Percentiles rank a stretch among this genome's conserved stretches.
These are phyloP conservation scores for Yarrowia sp. DNA, from an alignment of 805 yeast species.

Conservation along the genomic window DNA sequence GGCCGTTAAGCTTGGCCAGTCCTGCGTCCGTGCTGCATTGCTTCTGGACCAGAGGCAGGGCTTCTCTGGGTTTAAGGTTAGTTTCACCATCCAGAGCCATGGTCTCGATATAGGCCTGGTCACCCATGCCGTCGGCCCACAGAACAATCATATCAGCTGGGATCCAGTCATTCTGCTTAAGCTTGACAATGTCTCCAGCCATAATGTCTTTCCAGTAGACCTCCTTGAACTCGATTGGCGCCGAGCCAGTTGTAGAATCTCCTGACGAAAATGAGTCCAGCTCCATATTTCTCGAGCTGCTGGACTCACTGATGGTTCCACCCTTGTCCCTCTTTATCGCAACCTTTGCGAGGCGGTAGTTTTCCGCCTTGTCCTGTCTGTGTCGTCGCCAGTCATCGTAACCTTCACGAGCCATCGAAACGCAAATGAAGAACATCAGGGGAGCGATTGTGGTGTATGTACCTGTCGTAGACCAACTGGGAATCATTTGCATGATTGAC, in stretches of 20 bases:
- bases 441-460: slow-evolving; percentile 92
- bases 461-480: slow-evolving; percentile 97
- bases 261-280: not conserved
- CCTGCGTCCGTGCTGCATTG: slow-evolving; percentile 48
- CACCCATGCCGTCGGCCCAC: slow-evolving; percentile 57
- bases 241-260: not conserved
- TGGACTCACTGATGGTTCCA: not conserved
- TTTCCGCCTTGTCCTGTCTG: slow-evolving; percentile 78
- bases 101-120: slow-evolving; percentile 75
- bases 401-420: slow-evolving; percentile 89
- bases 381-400: slow-evolving; percentile 90
- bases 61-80: slow-evolving; percentile 69
- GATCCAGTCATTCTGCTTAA: slow-evolving; percentile 81
- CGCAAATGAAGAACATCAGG: slow-evolving; percentile 74
- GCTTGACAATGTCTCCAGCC: slow-evolving; percentile 82
- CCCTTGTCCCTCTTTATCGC: slow-evolving; percentile 33
- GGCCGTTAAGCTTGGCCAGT: slow-evolving; percentile 41
- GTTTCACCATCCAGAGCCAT: slow-evolving; percentile 99
- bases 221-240: slow-evolving; percentile 36
- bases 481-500: slow-evolving; percentile 91
- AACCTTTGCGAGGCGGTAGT: slow-evolving; percentile 51
- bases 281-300: not conserved
- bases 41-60: slow-evolving; percentile 61
- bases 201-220: slow-evolving; percentile 67
- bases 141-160: slow-evolving; percentile 86